Conservation (phyloP, 352 stramenopile genomes). For the Phytophthora foliorum region DNA sequence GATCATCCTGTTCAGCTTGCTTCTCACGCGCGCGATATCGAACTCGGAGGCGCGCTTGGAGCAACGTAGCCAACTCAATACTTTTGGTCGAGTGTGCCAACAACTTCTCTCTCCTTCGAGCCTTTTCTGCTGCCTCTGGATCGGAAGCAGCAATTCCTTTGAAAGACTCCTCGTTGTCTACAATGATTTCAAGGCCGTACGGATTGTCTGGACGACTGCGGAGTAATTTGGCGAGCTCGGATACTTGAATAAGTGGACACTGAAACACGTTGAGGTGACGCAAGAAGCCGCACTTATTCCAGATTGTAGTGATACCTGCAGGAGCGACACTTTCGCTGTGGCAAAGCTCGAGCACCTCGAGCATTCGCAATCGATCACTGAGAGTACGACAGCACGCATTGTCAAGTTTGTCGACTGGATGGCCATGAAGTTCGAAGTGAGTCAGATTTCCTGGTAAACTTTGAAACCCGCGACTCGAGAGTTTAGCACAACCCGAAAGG, state of each 20-base stretch:
- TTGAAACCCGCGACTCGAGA: slow-evolving; percentile 50
- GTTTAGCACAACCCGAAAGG: slow-evolving; percentile 44
- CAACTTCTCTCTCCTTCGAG: slow-evolving; percentile 48
- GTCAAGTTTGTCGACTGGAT: slow-evolving; percentile 43
- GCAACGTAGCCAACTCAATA: slow-evolving; percentile 40
- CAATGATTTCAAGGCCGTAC: slow-evolving; percentile 66
- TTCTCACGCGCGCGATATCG: slow-evolving; percentile 40
- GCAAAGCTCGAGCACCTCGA: slow-evolving; percentile 61
- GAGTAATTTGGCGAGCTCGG: slow-evolving; percentile 41
- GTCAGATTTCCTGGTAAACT: slow-evolving; percentile 56
- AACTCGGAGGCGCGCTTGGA: slow-evolving; percentile 59
- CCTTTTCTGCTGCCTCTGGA: slow-evolving; percentile 40
- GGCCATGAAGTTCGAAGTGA: slow-evolving; percentile 43
- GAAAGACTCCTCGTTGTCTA: slow-evolving; percentile 50
- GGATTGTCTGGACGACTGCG: slow-evolving; percentile 49
- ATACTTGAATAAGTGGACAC: slow-evolving; percentile 40
- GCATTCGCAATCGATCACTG: slow-evolving; percentile 29
- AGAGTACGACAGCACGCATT: slow-evolving; percentile 44
- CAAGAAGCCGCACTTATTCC: slow-evolving; percentile 52
- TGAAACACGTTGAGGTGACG: slow-evolving; percentile 62
- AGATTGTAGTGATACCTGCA: slow-evolving; percentile 35
- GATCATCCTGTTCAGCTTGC: slow-evolving; percentile 24
- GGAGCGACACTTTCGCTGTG: slow-evolving; percentile 41
- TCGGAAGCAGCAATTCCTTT: slow-evolving; percentile 56
- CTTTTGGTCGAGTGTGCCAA: slow-evolving; percentile 21